These are phyloP conservation scores for Flaveria ramosissima DNA, from an alignment of 129 eudicot species.

Conservation along the genomic window DNA sequence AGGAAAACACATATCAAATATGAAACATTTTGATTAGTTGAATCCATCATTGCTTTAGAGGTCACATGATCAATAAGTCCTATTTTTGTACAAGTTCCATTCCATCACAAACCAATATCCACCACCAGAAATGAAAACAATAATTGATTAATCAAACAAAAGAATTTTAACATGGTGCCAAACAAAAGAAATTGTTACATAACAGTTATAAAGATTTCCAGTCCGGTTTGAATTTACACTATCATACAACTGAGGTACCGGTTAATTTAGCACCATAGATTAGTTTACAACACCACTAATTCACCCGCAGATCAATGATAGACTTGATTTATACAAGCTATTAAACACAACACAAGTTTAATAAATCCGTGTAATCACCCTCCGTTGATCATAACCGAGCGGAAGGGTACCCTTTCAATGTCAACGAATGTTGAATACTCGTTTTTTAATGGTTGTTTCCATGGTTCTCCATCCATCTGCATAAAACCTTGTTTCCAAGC, in stretches of 20 bases:
- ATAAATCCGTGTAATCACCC: slow-evolving; percentile 28
- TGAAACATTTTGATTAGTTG: too few relatives aligned
- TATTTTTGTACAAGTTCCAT: too few relatives aligned
- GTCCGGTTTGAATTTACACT: slow-evolving; percentile 3
- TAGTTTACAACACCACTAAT: slow-evolving; percentile 21
- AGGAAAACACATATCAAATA: too few relatives aligned
- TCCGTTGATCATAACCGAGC: slow-evolving; percentile 71
- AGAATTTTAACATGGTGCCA: not conserved
- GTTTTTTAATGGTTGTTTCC: slow-evolving; percentile 84
- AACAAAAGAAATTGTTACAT: slow-evolving; percentile 2
- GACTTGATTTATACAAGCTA: slow-evolving; percentile 22
- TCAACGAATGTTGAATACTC: slow-evolving; percentile 88
- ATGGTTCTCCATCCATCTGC: slow-evolving; percentile 99
- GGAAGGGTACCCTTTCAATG: slow-evolving; percentile 71
- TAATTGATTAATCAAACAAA: not conserved
- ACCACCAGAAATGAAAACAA: not conserved
- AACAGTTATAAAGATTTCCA: not conserved
- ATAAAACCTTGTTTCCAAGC: slow-evolving; percentile 77
- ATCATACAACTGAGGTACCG: slow-evolving; percentile 4
- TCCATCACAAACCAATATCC: not conserved
- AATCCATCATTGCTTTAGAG: too few relatives aligned
- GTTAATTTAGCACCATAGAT: slow-evolving; percentile 14
- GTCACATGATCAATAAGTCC: too few relatives aligned
- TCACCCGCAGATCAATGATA: slow-evolving; percentile 12
- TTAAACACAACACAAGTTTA: not conserved